Evolutionary conservation across 345 rosid species (phyloP).

Genomic region (Gossypium raimondii): DNA sequence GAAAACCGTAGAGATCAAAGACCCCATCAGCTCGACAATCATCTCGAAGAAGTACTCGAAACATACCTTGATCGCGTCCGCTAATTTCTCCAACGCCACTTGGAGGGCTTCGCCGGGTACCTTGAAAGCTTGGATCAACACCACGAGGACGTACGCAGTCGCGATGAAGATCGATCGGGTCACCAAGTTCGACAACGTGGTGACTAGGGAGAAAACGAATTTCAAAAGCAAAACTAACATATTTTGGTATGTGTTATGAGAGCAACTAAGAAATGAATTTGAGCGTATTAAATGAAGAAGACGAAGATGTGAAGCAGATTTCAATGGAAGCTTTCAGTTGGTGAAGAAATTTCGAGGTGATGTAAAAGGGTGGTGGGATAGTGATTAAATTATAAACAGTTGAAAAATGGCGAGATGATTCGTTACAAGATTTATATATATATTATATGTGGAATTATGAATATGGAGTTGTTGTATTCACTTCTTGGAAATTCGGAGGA

Average conservation of each 20-base stretch:
- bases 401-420: background rate
- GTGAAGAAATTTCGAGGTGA: background rate
- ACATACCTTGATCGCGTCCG: slow-evolving; percentile 25
- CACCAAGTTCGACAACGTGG: slow-evolving; percentile 19
- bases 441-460: background rate
- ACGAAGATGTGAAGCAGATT: background rate
- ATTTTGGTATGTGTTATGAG: background rate
- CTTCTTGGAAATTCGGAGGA: background rate
- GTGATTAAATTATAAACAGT: background rate
- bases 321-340: background rate
- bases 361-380: background rate
- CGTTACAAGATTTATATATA: background rate
- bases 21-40: slow-evolving; percentile 17
- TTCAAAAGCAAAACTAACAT: slow-evolving; percentile 28
- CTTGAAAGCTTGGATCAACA: slow-evolving; percentile 31
- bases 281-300: background rate
- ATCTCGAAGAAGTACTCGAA: slow-evolving; percentile 21
- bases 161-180: slow-evolving; percentile 25
- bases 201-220: slow-evolving; percentile 23
- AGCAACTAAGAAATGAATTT: background rate
- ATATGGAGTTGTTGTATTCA: background rate
- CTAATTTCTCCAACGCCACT: slow-evolving; percentile 26
- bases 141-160: slow-evolving; percentile 22
- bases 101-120: slow-evolving; percentile 31
- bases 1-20: slow-evolving; percentile 25